A percentile compares a stretch with the other conserved stretches of the same genome.
phyloP scores from a whole-genome alignment of 73 alveolate genomes.

The Paramecium pentaurelia region DNA sequence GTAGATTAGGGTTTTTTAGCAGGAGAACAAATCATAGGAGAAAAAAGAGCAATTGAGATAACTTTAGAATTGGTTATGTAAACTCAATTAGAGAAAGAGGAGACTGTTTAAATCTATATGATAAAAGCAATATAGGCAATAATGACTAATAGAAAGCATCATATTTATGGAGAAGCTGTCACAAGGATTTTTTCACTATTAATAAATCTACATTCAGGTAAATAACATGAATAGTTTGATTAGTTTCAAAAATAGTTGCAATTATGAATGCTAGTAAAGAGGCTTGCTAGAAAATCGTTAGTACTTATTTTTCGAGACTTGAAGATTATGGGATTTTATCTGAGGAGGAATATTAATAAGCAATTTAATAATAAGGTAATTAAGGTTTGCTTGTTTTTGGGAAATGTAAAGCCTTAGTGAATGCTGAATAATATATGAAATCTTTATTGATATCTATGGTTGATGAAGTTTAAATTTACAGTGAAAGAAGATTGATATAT shows the following conservation, averaged over 20 bases:
- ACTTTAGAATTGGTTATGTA: neutral
- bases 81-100: neutral
- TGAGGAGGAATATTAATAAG: neutral
- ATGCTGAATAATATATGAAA: slow-evolving; percentile 12
- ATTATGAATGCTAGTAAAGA: neutral
- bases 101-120: slow-evolving; percentile 28
- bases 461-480: neutral
- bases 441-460: neutral
- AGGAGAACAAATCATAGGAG: neutral
- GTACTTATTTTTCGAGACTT: neutral
- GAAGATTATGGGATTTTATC: slow-evolving; percentile 19
- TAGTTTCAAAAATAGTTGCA: neutral
- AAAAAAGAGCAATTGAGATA: neutral
- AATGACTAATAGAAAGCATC: slow-evolving; percentile 3
- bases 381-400: neutral
- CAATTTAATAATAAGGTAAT: neutral
- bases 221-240: neutral
- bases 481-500: neutral
- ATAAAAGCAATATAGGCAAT: neutral
- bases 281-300: slow-evolving; percentile 15
- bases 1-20: neutral
- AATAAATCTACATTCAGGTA: slow-evolving; percentile 30
- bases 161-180: slow-evolving; percentile 1
- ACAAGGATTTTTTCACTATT: neutral
- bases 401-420: neutral